A percentile compares a stretch with the other conserved stretches of the same genome.
These are phyloP conservation scores for Microbotryum lychnidis-dioicae DNA, from an alignment of 1,284 basidiomycete genomes.

Conservation along the genomic window DNA sequence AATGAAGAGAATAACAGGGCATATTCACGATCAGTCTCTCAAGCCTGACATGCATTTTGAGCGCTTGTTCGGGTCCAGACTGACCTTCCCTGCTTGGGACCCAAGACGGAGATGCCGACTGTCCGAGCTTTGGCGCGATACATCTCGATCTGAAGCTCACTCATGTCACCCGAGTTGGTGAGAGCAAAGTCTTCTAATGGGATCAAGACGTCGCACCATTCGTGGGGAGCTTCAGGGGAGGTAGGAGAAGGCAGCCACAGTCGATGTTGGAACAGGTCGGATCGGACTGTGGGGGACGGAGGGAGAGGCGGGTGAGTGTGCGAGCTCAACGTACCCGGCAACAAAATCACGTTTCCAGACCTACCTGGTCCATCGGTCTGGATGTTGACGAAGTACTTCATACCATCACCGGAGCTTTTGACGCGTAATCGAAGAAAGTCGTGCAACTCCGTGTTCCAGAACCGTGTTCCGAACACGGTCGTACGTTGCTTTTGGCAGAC, in stretches of 20 bases:
- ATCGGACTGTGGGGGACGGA: slow-evolving; percentile 44
- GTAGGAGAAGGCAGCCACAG: slow-evolving; percentile 52
- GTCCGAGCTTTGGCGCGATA: slow-evolving; percentile 64
- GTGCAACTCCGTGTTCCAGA: slow-evolving; percentile 70
- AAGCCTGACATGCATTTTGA: too few relatives aligned
- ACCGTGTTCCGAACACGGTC: slow-evolving; percentile 69
- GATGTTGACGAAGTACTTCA: slow-evolving; percentile 70
- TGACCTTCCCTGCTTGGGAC: slow-evolving; percentile 39
- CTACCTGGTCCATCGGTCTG: slow-evolving; percentile 61
- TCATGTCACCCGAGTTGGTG: slow-evolving; percentile 70
- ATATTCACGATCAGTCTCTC: not conserved
- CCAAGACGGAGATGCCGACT: slow-evolving; percentile 72
- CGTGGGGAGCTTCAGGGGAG: slow-evolving; percentile 50
- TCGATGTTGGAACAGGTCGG: slow-evolving; percentile 82
- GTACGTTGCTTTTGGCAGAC: slow-evolving; percentile 37
- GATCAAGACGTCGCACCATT: slow-evolving; percentile 81
- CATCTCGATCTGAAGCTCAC: slow-evolving; percentile 58
- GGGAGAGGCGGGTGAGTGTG: not conserved
- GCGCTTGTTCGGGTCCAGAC: not conserved
- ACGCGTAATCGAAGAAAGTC: slow-evolving; percentile 69
- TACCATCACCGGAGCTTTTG: slow-evolving; percentile 53
- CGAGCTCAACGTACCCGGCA: not conserved
- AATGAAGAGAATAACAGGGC: too few relatives aligned
- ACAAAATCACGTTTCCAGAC: not conserved
- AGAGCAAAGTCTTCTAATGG: slow-evolving; percentile 72